Evolutionary conservation across 176 grass and related monocot species (phyloP).

Genomic region (Cenchrus purpureus): DNA sequence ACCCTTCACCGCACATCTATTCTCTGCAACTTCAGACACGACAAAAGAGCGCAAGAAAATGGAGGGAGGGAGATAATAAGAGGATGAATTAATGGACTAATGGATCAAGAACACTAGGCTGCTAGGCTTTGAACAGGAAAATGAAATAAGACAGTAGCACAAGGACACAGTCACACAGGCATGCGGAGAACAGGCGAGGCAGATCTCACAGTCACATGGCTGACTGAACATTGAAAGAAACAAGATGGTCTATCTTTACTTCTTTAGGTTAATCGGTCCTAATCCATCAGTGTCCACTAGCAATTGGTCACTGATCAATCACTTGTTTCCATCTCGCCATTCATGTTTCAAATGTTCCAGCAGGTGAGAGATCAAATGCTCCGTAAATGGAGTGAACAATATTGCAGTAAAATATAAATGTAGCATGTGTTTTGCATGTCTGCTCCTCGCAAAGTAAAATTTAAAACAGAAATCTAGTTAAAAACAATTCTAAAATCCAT

Average conservation of each 20-base stretch:
- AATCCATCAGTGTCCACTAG: not conserved
- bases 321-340: too few species aligned
- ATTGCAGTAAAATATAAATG: too few species aligned
- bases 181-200: not conserved
- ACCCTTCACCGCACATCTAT: not conserved
- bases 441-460: too few species aligned
- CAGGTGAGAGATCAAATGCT: not conserved
- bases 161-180: not conserved
- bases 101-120: not conserved
- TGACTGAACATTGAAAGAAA: not conserved
- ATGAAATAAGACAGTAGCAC: not conserved
- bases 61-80: not conserved
- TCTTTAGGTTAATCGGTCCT: not conserved
- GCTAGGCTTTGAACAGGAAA: not conserved
- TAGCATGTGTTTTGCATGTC: too few species aligned
- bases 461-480: not conserved
- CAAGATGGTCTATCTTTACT: not conserved
- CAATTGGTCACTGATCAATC: not conserved
- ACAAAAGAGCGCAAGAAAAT: not conserved
- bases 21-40: not conserved
- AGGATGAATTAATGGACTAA: not conserved
- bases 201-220: slow-evolving; percentile 36
- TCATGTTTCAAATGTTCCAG: not conserved
- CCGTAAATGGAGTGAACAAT: too few species aligned
- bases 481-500: not conserved